These are phyloP conservation scores for Fonsecaea nubica DNA, from an alignment of 2,329 filamentous ascomycete species.

Conservation along the genomic window DNA sequence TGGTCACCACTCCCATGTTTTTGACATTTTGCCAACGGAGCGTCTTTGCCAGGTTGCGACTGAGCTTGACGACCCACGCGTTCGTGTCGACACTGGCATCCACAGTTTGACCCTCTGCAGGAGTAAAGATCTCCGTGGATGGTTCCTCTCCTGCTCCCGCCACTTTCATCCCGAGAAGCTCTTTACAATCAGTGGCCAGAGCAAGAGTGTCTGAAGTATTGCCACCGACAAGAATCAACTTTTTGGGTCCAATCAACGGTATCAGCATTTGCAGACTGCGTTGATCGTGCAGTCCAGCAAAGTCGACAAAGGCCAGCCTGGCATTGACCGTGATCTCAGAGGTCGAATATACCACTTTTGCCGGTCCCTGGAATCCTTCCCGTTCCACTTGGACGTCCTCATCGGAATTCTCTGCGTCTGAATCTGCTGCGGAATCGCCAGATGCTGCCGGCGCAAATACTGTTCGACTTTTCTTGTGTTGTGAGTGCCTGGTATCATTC, in stretches of 20 bases:
- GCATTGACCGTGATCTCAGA: conserved; percentile 72
- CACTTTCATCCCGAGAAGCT: conserved; percentile 61
- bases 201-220: conserved; percentile 76
- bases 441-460: conserved; percentile 34
- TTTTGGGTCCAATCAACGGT: conserved; percentile 89
- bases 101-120: conserved; percentile 72
- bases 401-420: conserved; percentile 63
- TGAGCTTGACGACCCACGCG: conserved; percentile 92
- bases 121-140: conserved; percentile 77
- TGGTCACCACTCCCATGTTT: conserved; percentile 87
- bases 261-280: conserved; percentile 94
- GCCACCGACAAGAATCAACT: conserved; percentile 90
- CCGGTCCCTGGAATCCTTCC: conserved; percentile 66
- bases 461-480: conserved; percentile 42
- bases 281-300: conserved; percentile 89
- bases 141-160: conserved; percentile 52
- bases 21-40: conserved; percentile 95
- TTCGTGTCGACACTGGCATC: conserved; percentile 97
- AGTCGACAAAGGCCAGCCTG: conserved; percentile 86
- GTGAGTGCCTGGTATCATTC: conserved; percentile 48
- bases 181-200: conserved; percentile 80
- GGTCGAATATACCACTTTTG: conserved; percentile 72
- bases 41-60: conserved; percentile 80
- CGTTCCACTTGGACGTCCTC: conserved; percentile 59
- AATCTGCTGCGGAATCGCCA: conserved; percentile 55